Conservation (phyloP, 2,329 filamentous ascomycete genomes). For the Ceratocystis ficicola region DNA sequence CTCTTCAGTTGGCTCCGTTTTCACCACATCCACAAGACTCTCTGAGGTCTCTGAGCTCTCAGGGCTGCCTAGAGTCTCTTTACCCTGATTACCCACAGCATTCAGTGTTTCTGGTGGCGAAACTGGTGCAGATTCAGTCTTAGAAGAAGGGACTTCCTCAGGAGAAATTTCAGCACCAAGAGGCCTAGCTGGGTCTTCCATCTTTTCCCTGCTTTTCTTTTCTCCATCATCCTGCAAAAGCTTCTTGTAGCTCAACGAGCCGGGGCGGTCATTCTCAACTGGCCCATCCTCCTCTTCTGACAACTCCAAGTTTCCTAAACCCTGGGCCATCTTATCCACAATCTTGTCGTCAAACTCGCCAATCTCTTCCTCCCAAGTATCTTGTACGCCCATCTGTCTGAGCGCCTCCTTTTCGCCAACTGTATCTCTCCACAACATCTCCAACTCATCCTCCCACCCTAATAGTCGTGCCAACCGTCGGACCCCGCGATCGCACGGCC, state of each 20-base stretch:
- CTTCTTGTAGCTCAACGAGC: constrained; percentile 15
- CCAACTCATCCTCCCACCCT: constrained; percentile 77
- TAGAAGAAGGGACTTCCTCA: background rate
- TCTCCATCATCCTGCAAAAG: background rate
- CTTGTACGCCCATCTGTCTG: constrained; percentile 33
- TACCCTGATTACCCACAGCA: no score
- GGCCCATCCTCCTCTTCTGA: constrained; percentile 23
- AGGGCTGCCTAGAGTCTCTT: no score
- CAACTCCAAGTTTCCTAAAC: constrained; percentile 30
- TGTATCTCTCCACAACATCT: constrained; percentile 57
- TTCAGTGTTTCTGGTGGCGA: background rate
- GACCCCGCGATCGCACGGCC: constrained; percentile 73
- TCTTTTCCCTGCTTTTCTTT: background rate
- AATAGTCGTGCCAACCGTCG: constrained; percentile 64
- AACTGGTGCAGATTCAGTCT: background rate
- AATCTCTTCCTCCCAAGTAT: constrained; percentile 28
- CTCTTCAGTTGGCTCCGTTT: background rate
- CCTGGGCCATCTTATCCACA: constrained; percentile 32
- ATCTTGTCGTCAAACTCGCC: constrained; percentile 34
- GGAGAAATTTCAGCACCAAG: background rate
- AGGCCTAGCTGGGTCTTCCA: background rate
- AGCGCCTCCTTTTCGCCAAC: constrained; percentile 50
- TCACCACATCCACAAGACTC: background rate
- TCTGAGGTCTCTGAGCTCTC: no score
- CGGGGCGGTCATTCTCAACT: background rate